phyloP scores from a whole-genome alignment of 1,139 yeast genomes.

The Kodamaea suecica region DNA sequence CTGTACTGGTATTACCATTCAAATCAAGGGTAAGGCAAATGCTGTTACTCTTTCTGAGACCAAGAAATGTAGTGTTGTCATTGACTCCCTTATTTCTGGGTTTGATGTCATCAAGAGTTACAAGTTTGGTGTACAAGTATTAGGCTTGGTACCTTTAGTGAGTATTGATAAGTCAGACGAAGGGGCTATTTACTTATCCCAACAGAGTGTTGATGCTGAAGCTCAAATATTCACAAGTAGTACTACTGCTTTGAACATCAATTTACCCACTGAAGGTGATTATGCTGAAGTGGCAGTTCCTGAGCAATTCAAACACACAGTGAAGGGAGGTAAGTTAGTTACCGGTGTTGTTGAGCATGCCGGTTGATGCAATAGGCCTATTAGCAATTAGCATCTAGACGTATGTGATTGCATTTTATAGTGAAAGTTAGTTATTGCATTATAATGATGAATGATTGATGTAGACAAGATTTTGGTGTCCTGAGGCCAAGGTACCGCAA shows the following conservation, averaged over 20 bases:
- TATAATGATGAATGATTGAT: too few species aligned
- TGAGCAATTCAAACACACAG: constrained; percentile 74
- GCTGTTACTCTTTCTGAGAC: constrained; percentile 81
- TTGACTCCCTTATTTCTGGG: constrained; percentile 84
- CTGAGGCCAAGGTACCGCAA: too few species aligned
- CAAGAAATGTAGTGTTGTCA: constrained; percentile 66
- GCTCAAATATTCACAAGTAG: constrained; percentile 70
- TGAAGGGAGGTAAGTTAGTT: constrained; percentile 39
- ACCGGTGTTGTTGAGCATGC: constrained; percentile 48
- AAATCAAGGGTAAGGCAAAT: constrained; percentile 87
- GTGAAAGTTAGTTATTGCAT: too few species aligned
- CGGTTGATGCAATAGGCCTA: constrained; percentile 27
- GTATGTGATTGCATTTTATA: too few species aligned
- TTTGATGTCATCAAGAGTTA: constrained; percentile 80
- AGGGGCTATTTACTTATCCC: constrained; percentile 75
- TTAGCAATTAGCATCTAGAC: too few species aligned
- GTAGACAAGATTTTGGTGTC: too few species aligned
- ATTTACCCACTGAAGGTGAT: constrained; percentile 67
- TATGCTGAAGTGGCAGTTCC: constrained; percentile 78
- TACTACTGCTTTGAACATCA: constrained; percentile 79
- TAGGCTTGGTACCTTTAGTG: constrained; percentile 77
- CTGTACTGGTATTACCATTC: constrained; percentile 69
- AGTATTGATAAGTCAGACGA: constrained; percentile 86
- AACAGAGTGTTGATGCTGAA: constrained; percentile 66
- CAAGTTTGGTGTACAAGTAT: constrained; percentile 81